Evolutionary conservation across 192 early-diverging fungal genomes (phyloP), one percentile per base, ranked within the genome.

Genomic region (Spinellus fusiger): DNA sequence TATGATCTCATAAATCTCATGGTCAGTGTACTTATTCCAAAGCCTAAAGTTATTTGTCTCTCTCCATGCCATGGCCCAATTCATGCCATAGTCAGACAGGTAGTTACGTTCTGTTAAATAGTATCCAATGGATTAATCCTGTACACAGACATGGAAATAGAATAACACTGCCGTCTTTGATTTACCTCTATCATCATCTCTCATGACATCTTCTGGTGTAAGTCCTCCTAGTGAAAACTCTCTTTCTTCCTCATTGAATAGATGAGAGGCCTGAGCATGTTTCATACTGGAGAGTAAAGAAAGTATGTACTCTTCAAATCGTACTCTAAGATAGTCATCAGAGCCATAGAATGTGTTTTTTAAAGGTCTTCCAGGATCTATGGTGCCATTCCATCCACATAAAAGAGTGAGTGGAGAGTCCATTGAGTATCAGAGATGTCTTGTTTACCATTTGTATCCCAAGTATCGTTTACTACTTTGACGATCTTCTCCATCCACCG

Each of bases 401-500:
- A 9, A 16, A n/a, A 15, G 1, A 46, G 4, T 22, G n/a, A 40
- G 25, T n/a, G 50, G 20, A 7, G 27, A 23, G 20, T 3, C 29
- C 9, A n/a, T 0, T 33, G 20, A 59, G 10, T 1, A 20, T 16
- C 13, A 20, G 32, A 23, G 4, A n/a, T n/a, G 18, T 33, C 22
- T 9, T 53, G 8, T 25, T 54, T 51, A 82, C 82, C 81, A 68
- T 87, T 79, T 18, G 69, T 65, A 52, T 62, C 55, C 67, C 82
- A 87, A 12, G 77, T 82, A 22, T 71, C 64, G 33, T 81, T 73
- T 18, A 90, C 84, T 28, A 80, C 74, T 63, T 84, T 85, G 27
- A 81, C 74, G 35, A 90, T 86, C 60, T 89, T 84, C 50, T 92
- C 90, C 67, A 89, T 89, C 75, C 89, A 92, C 54, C 84, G 77